A percentile compares a stretch with the other conserved stretches of the same genome.
Conservation (phyloP, 495 filamentous ascomycete species). For the Cudoniella acicularis region DNA sequence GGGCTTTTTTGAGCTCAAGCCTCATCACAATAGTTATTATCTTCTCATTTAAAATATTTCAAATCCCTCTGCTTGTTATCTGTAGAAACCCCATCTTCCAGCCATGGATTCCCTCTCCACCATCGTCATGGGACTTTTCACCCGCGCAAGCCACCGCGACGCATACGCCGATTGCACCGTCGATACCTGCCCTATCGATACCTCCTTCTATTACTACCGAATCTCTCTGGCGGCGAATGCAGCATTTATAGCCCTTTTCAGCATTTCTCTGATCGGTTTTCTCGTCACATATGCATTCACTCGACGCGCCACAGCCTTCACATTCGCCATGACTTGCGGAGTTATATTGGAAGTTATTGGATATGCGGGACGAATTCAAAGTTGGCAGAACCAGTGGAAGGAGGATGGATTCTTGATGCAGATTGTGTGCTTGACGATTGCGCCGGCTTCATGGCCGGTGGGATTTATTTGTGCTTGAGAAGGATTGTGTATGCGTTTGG, state of each 20-base stretch:
- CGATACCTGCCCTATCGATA: constrained; percentile 17
- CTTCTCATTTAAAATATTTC: background rate
- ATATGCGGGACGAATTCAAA: constrained; percentile 36
- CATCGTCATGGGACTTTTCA: constrained; percentile 1
- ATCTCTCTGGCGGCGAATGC: constrained; percentile 28
- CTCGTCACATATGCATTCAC: constrained; percentile 18
- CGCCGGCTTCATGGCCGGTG: constrained; percentile 61
- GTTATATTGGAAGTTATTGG: constrained; percentile 38
- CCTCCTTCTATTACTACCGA: constrained; percentile 24
- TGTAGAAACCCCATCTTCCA: background rate
- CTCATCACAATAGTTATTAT: background rate
- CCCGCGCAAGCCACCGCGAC: background rate
- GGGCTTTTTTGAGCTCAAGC: background rate
- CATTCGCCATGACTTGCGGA: constrained; percentile 34
- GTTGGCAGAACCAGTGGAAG: constrained; percentile 39
- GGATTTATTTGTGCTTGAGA: constrained; percentile 60
- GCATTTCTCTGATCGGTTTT: constrained; percentile 21
- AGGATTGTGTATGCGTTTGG: constrained; percentile 57
- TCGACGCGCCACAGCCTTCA: constrained; percentile 30
- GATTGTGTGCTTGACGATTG: constrained; percentile 53
- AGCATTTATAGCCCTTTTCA: constrained; percentile 27
- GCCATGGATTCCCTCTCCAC: constrained; percentile 6
- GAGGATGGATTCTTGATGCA: constrained; percentile 34
- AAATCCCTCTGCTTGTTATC: background rate
- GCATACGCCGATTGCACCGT: constrained; percentile 14